Base-by-base conservation (phyloP, 2,329 filamentous ascomycete genomes). In the Sarocladium strictum region DNA sequence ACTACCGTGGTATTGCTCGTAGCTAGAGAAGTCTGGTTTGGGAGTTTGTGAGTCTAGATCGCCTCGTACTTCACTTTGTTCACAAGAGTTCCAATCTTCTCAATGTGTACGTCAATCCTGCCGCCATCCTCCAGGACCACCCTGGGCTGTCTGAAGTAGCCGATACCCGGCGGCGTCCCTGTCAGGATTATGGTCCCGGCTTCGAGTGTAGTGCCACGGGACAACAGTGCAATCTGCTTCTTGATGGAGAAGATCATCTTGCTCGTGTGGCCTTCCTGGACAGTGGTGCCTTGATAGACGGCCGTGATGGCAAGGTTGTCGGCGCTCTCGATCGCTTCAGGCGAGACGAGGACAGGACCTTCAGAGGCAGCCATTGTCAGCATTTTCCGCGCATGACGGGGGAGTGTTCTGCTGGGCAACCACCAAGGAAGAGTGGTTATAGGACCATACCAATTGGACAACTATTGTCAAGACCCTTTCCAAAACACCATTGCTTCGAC, bases 181-280 rank as follows among this genome's bases (percentile, higher is more conserved):
- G 81, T 86, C 61, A 85, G 83, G 56, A 86, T 82, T 38, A 85
- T 50, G 63, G 84, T 81, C 7, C 82, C 83, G 2, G 77, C 78
- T 52, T 82, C 63, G 51, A 86, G 65, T 1, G 83, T 85, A 11
- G 80, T 83, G 12, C 82, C 82, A 59, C 76, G 75, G 60, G 78
- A 81, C 29, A 84, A 63, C 62, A 82, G 80, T 0, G 78, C 68
- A 57, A 86, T 78, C 6, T 76, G 79, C 67, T 80, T 72, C 50
- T 73, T 74, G 29, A 85, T 72, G 50, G 72, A 72, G 61, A 86
- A 85, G 56, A 85, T 79, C 79, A 83, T 80, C 35, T 74, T 69
- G 3, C 60, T 52, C 11, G 73, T 57, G 5, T 55, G 58, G 14
- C 68, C 62, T 1, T 43, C 40, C n/a, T 43, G 40, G 7, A 21